Conservation (phyloP, 106 monocot species). For the Acorus gramineus region DNA sequence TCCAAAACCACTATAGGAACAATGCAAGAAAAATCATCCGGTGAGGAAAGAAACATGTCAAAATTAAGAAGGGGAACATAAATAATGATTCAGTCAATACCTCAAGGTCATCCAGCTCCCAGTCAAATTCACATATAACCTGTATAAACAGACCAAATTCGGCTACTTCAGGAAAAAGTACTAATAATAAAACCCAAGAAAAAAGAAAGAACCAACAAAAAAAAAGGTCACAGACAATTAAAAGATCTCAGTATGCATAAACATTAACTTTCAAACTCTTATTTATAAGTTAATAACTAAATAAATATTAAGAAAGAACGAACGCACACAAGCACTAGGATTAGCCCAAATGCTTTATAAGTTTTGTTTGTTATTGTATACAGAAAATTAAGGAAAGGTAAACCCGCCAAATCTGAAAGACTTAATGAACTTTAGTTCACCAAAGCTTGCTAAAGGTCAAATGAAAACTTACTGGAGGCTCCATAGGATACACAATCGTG, state of each 20-base stretch:
- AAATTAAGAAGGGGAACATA: too few relatives aligned
- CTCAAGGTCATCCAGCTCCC: slow-evolving; percentile 27
- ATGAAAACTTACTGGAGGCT: slow-evolving; percentile 16
- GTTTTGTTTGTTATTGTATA: too few relatives aligned
- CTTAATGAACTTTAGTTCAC: too few relatives aligned
- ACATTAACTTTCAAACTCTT: too few relatives aligned
- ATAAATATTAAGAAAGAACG: neutral
- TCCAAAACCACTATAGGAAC: too few relatives aligned
- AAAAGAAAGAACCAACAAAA: neutral
- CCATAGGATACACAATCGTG: slow-evolving; percentile 20
- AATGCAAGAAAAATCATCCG: too few relatives aligned
- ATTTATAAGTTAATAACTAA: neutral
- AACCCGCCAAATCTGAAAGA: too few relatives aligned
- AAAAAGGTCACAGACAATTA: neutral
- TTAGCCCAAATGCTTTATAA: too few relatives aligned
- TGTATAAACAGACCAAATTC: neutral
- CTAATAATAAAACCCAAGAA: neutral
- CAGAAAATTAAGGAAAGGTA: too few relatives aligned
- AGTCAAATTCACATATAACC: slow-evolving; percentile 28
- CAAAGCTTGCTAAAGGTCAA: neutral
- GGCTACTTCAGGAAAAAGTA: too few relatives aligned
- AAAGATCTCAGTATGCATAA: neutral
- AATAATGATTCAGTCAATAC: neutral
- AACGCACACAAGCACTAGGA: too few relatives aligned
- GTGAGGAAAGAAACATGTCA: too few relatives aligned